Conservation (phyloP, 2,329 filamentous ascomycete species). For the Fusarium sororula region DNA sequence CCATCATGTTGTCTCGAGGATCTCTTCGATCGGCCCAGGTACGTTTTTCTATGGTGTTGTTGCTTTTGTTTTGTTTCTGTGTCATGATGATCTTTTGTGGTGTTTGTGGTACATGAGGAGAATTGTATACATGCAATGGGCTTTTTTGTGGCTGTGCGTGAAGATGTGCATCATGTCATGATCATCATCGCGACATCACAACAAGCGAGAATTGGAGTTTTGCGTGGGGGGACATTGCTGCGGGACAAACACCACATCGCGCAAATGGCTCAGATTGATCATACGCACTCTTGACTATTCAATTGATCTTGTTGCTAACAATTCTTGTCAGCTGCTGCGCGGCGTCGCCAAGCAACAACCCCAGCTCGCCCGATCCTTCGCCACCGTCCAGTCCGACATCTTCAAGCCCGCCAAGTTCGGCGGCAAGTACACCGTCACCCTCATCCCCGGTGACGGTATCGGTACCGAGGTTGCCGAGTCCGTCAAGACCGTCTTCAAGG, state of each 20-base stretch:
- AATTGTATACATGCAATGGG: neutral
- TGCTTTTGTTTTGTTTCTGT: slow-evolving; percentile 1
- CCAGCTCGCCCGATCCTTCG: slow-evolving; percentile 67
- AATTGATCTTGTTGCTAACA: slow-evolving; percentile 39
- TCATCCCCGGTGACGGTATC: slow-evolving; percentile 99
- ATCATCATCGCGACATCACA: slow-evolving; percentile 25
- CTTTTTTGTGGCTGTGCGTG: neutral
- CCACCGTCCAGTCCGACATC: slow-evolving; percentile 91
- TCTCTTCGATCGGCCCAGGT: slow-evolving; percentile 67
- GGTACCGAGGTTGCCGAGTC: slow-evolving; percentile 97
- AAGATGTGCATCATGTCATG: slow-evolving; percentile 28
- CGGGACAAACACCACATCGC: neutral
- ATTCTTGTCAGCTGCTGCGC: slow-evolving; percentile 59
- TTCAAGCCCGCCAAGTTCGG: slow-evolving; percentile 99
- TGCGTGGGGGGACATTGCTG: neutral
- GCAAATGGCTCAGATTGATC: slow-evolving; percentile 4
- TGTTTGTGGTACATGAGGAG: neutral
- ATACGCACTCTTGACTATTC: neutral
- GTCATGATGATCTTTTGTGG: slow-evolving; percentile 9
- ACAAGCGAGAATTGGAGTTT: neutral
- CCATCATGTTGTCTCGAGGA: slow-evolving; percentile 68
- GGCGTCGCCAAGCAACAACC: slow-evolving; percentile 59
- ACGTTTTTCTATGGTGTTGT: slow-evolving; percentile 33
- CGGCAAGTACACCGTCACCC: slow-evolving; percentile 98
- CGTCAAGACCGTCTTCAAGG: slow-evolving; percentile 99